phyloP scores from a whole-genome alignment of 192 early-diverging fungal genomes.

The Podila epigama region DNA sequence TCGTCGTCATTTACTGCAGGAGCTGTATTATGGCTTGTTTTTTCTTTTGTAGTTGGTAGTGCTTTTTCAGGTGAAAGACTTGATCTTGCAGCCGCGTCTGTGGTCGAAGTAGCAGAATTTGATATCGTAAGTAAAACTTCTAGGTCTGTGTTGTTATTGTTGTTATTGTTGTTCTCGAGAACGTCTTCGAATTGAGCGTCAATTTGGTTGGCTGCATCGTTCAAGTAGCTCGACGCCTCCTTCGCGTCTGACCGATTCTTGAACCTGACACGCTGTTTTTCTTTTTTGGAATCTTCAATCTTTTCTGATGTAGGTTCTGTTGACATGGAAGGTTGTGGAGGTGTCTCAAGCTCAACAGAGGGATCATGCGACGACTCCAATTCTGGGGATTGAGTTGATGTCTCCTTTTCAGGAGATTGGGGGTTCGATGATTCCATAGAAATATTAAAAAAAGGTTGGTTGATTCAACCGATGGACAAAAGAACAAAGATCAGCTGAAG shows the following conservation, averaged over 20 bases:
- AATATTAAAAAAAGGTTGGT: too few relatives aligned
- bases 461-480: too few relatives aligned
- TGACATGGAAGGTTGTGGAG: not conserved
- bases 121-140: not conserved
- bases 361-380: too few relatives aligned
- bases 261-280: not conserved
- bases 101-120: not conserved
- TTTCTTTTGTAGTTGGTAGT: not conserved
- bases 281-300: not conserved
- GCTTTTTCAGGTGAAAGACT: not conserved
- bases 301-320: not conserved
- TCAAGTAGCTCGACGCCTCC: conserved; percentile 5
- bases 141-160: not conserved
- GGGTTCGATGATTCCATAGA: too few relatives aligned
- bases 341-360: not conserved
- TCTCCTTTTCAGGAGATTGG: too few relatives aligned
- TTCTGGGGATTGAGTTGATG: too few relatives aligned
- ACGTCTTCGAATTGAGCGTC: conserved; percentile 22
- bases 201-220: conserved; percentile 14
- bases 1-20: conserved; percentile 11
- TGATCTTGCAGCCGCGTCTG: not conserved
- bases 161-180: not conserved
- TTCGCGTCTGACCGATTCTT: not conserved
- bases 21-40: not conserved
- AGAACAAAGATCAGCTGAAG: too few relatives aligned